Evolutionary conservation across 2,329 filamentous ascomycete species (phyloP), one percentile per base, ranked within the genome.

Genomic region (Waltergamsia citrina): DNA sequence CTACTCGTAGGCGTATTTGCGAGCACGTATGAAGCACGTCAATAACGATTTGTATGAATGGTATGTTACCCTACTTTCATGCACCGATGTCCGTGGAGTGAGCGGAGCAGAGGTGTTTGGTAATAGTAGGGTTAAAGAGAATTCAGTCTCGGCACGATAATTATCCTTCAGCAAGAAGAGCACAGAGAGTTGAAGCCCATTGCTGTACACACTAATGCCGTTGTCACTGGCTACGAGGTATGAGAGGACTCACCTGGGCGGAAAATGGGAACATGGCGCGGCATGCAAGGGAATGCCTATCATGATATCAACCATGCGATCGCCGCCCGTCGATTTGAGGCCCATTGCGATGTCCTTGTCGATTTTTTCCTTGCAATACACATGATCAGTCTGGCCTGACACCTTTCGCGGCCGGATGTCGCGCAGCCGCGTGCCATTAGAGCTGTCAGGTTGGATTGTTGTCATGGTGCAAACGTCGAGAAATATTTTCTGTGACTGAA

Each of bases 191-290:
- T 56, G 47, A 56, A 59, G 63, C 64, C 62, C 66, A 58, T 53
- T 65, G 68, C 64, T 70, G 69, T 72, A 73, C 69, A 73, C 69
- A 73, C 69, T 60, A 56, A 72, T 72, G 69, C 69, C 69, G 54
- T 64, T 40, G 37, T 37, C 38, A 39, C 11, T 7, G n/a, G n/a
- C n/a, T n/a, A n/a, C n/a, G n/a, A n/a, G n/a, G n/a, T n/a, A n/a
- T n/a, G n/a, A n/a, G n/a, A n/a, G n/a, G n/a, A n/a, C n/a, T n/a
- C n/a, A n/a, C n/a, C n/a, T n/a, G n/a, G n/a, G n/a, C n/a, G n/a
- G n/a, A n/a, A n/a, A n/a, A n/a, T n/a, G n/a, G n/a, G 26, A 8
- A 16, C 26, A 28, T 8, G 26, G 14, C 17, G 26, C 14, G 17
- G 14, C 26, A 28, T 28, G 14, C 26, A n/a, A 28, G 12, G 26